Evolutionary conservation across 441 rosid genomes (phyloP), one percentile per base, ranked within the genome.

Genomic region (Iberis amara): DNA sequence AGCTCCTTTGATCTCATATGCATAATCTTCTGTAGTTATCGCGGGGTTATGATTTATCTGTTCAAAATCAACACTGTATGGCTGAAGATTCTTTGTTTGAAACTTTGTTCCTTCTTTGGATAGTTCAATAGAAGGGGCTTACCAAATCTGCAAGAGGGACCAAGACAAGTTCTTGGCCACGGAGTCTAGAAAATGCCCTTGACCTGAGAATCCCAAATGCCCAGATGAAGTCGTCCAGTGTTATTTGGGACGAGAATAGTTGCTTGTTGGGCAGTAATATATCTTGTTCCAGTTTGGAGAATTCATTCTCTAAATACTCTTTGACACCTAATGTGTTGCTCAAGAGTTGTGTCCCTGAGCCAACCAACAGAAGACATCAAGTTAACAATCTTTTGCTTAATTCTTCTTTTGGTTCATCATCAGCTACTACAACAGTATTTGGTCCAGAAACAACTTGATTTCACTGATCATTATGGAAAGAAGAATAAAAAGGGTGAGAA

Each of bases 71-170:
- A 66, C n/a, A 65, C 42, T 27, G 6, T 44, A 55, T 48, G 24
- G 28, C 39, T 49, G 35, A 24, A 62, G 49, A 27, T 27, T 71
- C 55, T 68, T 70, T 69, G 62, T 79, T 69, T 15, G 96, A 83
- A 31, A 58, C 37, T 49, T 66, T 83, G 74, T 54, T n/a, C n/a
- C n/a, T n/a, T n/a, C n/a, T n/a, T n/a, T n/a, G n/a, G n/a, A n/a
- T n/a, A n/a, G n/a, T n/a, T n/a, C n/a, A n/a, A n/a, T n/a, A n/a
- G n/a, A n/a, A n/a, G n/a, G n/a, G n/a, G 30, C 74, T 57, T 76
- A 87, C 98, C 89, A 90, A 57, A 64, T 90, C 98, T 4, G 87
- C 96, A 39, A 88, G 79, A 62, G 95, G 98, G 61, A 85, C 68
- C 73, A 91, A 66, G 65, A 83, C 91, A 48, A 91, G 95, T 66